A percentile compares a stretch with the other conserved stretches of the same genome.
Evolutionary conservation across 2,329 filamentous ascomycete genomes (phyloP).

Genomic region (Ophiostoma tasmaniense): DNA sequence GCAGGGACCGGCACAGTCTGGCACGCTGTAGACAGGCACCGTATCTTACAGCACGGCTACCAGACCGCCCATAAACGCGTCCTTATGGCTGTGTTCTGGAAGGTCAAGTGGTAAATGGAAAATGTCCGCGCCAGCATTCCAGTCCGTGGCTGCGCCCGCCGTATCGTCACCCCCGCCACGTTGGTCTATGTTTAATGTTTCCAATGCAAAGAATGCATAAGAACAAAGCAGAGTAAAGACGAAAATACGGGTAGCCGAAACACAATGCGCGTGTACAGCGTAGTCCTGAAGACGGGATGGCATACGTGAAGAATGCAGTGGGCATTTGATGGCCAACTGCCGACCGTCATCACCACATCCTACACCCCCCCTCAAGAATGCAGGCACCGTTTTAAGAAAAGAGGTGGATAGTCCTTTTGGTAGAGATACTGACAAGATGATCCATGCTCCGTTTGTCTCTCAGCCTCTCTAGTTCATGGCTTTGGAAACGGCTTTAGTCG

Average conservation of each 20-base stretch:
- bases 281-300: background rate
- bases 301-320: background rate
- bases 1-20: background rate
- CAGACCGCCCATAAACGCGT: background rate
- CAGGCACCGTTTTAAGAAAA: background rate
- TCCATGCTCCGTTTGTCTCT: background rate
- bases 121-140: background rate
- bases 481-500: slow-evolving; percentile 12
- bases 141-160: background rate
- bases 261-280: background rate
- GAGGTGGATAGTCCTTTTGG: background rate
- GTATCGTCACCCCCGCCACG: background rate
- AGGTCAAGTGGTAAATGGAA: background rate
- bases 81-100: background rate
- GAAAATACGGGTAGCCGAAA: background rate
- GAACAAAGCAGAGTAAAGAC: background rate
- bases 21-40: background rate
- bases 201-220: background rate
- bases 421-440: background rate
- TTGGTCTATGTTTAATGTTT: background rate
- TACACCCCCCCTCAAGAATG: background rate
- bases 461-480: background rate
- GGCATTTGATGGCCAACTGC: background rate
- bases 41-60: background rate
- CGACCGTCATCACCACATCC: background rate